Evolutionary conservation across 2,329 filamentous ascomycete genomes (phyloP).

Genomic region (Fusarium sp.): DNA sequence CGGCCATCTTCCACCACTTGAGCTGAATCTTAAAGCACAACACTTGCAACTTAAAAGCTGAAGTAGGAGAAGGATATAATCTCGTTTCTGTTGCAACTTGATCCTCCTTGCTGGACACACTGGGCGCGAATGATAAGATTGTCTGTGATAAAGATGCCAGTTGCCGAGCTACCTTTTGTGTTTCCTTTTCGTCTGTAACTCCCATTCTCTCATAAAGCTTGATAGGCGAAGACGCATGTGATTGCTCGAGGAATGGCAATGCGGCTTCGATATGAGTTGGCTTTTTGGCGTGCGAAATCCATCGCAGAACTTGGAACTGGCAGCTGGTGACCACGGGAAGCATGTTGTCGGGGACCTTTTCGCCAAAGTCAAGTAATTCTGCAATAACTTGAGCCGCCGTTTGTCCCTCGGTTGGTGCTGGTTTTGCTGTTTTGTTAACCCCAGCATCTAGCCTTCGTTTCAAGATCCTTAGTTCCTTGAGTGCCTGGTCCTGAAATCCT

Average conservation of each 20-base stretch:
- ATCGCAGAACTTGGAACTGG: constrained; percentile 72
- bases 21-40: constrained; percentile 71
- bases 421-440: constrained; percentile 49
- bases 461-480: constrained; percentile 74
- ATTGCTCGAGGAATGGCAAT: constrained; percentile 65
- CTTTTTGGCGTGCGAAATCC: constrained; percentile 70
- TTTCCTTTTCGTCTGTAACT: constrained; percentile 56
- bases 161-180: constrained; percentile 70
- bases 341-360: constrained; percentile 55
- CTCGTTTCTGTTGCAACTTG: constrained; percentile 62
- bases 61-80: constrained; percentile 65
- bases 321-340: constrained; percentile 69
- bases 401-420: constrained; percentile 46
- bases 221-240: constrained; percentile 66
- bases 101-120: constrained; percentile 73
- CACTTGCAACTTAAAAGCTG: constrained; percentile 71
- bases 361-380: constrained; percentile 72
- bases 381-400: constrained; percentile 55
- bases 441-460: constrained; percentile 69
- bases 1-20: constrained; percentile 73
- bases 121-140: constrained; percentile 74
- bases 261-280: constrained; percentile 68
- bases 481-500: constrained; percentile 73
- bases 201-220: constrained; percentile 64
- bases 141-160: constrained; percentile 74